Evolutionary conservation across 345 rosid species (phyloP).

Genomic region (Arabis hirsuta): DNA sequence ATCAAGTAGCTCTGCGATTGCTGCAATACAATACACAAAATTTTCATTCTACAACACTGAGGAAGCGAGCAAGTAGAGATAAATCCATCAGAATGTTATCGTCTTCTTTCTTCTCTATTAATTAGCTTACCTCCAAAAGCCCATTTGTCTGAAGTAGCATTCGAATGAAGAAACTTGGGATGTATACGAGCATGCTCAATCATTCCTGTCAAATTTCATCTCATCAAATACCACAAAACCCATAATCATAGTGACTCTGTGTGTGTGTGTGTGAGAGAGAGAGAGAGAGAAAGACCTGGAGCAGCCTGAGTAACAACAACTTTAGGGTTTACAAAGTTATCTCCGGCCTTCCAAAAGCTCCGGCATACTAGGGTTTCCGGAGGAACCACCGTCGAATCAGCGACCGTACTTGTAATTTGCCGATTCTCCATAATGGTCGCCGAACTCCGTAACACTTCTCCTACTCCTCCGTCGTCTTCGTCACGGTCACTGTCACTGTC

Average conservation of each 20-base stretch:
- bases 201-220: slow-evolving; percentile 46
- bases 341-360: slow-evolving; percentile 93
- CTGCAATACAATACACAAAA: slow-evolving; percentile 50
- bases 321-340: slow-evolving; percentile 41
- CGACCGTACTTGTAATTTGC: slow-evolving; percentile 20
- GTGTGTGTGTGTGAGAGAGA: background rate
- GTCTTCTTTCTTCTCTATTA: background rate
- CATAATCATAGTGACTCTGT: background rate
- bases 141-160: slow-evolving; percentile 99
- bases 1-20: slow-evolving; percentile 95
- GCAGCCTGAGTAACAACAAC: slow-evolving; percentile 34
- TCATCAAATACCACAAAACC: slow-evolving; percentile 3
- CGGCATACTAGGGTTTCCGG: slow-evolving; percentile 53
- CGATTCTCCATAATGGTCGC: slow-evolving; percentile 29
- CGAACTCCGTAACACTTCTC: slow-evolving; percentile 10
- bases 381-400: slow-evolving; percentile 33
- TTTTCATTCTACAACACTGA: background rate
- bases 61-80: background rate
- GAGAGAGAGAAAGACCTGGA: slow-evolving; percentile 5
- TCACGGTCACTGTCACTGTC: slow-evolving; percentile 63
- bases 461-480: background rate
- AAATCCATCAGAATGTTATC: background rate
- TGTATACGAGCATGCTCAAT: slow-evolving; percentile 94
- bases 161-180: slow-evolving; percentile 95
- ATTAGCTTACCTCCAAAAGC: slow-evolving; percentile 99